Conservation (phyloP, 306 rosid genomes). For the Casuarina glauca region DNA sequence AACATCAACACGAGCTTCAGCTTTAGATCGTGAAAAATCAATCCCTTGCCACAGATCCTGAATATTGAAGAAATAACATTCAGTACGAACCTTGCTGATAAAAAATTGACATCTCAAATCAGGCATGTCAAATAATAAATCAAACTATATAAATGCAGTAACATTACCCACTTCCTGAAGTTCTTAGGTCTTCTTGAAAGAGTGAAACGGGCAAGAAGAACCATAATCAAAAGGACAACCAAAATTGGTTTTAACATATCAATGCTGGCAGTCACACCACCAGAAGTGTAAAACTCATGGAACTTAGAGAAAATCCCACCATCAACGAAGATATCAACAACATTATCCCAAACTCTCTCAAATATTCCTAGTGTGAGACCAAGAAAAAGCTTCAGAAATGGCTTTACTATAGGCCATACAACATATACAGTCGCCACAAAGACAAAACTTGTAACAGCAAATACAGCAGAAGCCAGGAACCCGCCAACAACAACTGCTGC, state of each 20-base stretch:
- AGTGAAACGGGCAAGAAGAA: constrained; percentile 92
- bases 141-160: constrained; percentile 23
- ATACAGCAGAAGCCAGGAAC: constrained; percentile 79
- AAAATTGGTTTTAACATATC: constrained; percentile 55
- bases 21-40: constrained; percentile 95
- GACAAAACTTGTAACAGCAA: constrained; percentile 74
- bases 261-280: constrained; percentile 73
- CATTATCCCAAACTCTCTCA: constrained; percentile 73
- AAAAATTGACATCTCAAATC: constrained; percentile 30
- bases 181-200: constrained; percentile 97
- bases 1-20: constrained; percentile 99
- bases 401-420: constrained; percentile 78
- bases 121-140: constrained; percentile 5
- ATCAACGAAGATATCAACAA: constrained; percentile 56
- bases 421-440: constrained; percentile 59
- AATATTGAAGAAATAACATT: constrained; percentile 31
- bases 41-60: constrained; percentile 99
- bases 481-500: constrained; percentile 81
- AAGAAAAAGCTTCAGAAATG: constrained; percentile 60
- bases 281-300: constrained; percentile 61
- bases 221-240: constrained; percentile 81
- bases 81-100: constrained; percentile 29
- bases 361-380: constrained; percentile 55
- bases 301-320: constrained; percentile 73
- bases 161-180: constrained; percentile 94